Evolutionary conservation across 495 filamentous ascomycete genomes (phyloP).

Genomic region (Neurospora africana): DNA sequence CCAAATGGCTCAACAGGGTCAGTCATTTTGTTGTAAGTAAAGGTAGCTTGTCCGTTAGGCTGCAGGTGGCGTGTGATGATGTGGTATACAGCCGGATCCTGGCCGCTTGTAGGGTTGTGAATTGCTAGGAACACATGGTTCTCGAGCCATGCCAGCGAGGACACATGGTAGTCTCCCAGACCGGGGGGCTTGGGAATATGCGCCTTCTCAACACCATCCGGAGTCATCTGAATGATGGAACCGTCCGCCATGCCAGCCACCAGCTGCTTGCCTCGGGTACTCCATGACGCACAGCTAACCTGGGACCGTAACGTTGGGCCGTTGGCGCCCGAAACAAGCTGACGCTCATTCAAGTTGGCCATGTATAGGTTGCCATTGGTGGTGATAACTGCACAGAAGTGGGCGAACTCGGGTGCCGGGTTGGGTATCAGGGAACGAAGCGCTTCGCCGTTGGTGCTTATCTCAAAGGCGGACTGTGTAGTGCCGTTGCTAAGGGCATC

Average conservation of each 20-base stretch:
- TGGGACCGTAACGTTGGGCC: constrained; percentile 59
- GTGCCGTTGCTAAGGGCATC: constrained; percentile 51
- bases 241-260: constrained; percentile 82
- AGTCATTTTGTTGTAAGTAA: constrained; percentile 60
- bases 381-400: constrained; percentile 70
- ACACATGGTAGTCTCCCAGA: constrained; percentile 62
- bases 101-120: constrained; percentile 52
- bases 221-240: constrained; percentile 71
- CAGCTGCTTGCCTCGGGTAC: constrained; percentile 82
- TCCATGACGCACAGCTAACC: constrained; percentile 86
- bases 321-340: constrained; percentile 45
- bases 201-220: constrained; percentile 62
- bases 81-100: constrained; percentile 55
- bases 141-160: constrained; percentile 80
- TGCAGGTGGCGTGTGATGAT: constrained; percentile 56
- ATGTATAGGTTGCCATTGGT: constrained; percentile 69
- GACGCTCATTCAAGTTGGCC: constrained; percentile 63
- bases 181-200: constrained; percentile 68
- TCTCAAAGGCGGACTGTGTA: constrained; percentile 55
- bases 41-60: constrained; percentile 27
- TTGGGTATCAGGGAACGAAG: constrained; percentile 74
- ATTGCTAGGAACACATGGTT: constrained; percentile 74
- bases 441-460: constrained; percentile 62
- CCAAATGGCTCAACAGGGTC: constrained; percentile 63
- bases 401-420: constrained; percentile 52